phyloP scores from a whole-genome alignment of 257 asterid genomes.

The Nicotiana paniculata region DNA sequence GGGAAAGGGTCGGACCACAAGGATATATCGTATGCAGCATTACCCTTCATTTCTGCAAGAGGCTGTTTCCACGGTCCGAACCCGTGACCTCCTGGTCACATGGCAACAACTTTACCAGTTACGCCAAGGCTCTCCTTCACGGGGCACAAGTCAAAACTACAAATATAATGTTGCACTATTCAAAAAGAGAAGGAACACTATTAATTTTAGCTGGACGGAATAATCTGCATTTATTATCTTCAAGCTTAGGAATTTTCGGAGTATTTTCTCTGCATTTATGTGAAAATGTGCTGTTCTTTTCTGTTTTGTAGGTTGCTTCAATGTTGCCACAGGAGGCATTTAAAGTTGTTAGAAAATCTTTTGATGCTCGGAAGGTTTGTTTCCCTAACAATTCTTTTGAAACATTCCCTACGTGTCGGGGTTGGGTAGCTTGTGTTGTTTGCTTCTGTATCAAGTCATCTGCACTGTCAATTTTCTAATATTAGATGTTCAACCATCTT shows the following conservation, averaged over 20 bases:
- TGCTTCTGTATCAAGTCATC: neutral
- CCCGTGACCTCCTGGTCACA: too few species aligned
- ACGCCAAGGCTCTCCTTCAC: too few species aligned
- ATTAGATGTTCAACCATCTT: neutral
- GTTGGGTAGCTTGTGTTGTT: neutral
- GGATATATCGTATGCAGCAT: too few species aligned
- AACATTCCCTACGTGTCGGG: neutral
- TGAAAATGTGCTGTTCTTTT: neutral
- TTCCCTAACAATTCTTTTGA: neutral
- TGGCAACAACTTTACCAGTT: too few species aligned
- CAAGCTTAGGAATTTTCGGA: neutral
- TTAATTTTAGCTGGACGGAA: neutral
- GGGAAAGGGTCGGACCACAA: too few species aligned
- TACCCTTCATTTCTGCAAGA: too few species aligned
- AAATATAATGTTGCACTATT: neutral
- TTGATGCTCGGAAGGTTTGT: constrained; percentile 96
- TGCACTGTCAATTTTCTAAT: neutral
- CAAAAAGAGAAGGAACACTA: neutral
- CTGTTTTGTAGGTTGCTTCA: constrained; percentile 70
- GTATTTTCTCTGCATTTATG: neutral
- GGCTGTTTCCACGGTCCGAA: too few species aligned
- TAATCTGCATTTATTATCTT: neutral
- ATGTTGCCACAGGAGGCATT: constrained; percentile 92
- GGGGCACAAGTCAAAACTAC: too few species aligned
- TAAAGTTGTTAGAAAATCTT: constrained; percentile 76